phyloP scores from a whole-genome alignment of 768 basidiomycete genomes.

The Trametes villosa region DNA sequence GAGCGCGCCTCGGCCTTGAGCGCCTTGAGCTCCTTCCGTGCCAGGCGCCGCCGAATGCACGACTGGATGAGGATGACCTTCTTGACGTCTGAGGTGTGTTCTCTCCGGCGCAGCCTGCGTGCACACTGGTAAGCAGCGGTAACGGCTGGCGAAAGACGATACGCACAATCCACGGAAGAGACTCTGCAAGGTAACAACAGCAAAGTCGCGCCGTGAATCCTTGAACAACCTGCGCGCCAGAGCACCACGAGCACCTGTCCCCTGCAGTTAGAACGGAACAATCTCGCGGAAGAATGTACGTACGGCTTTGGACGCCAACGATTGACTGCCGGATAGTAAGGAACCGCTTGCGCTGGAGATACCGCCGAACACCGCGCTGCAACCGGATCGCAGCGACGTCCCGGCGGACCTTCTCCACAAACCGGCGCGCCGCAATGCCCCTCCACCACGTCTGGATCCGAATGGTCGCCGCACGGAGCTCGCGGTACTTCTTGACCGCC shows the following conservation, averaged over 20 bases:
- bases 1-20: conserved; percentile 94
- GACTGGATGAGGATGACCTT: conserved; percentile 88
- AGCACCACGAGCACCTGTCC: conserved; percentile 71
- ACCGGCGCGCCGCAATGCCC: conserved; percentile 73
- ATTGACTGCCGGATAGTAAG: conserved; percentile 63
- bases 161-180: conserved; percentile 89
- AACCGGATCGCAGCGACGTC: conserved; percentile 77
- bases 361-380: conserved; percentile 74
- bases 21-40: conserved; percentile 80
- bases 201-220: conserved; percentile 58
- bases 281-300: conserved; percentile 40
- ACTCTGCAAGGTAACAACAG: conserved; percentile 78
- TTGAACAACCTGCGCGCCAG: conserved; percentile 66
- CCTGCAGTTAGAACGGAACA: background rate
- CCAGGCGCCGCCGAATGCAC: conserved; percentile 86
- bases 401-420: conserved; percentile 72
- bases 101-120: conserved; percentile 56
- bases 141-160: background rate
- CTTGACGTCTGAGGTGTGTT: conserved; percentile 61
- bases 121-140: conserved; percentile 5
- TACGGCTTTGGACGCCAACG: conserved; percentile 83
- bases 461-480: conserved; percentile 73
- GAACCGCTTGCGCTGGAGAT: conserved; percentile 74
- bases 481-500: conserved; percentile 79
- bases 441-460: conserved; percentile 95